Conservation (phyloP, 176 grass and related monocot species). For the Musa itinerans region DNA sequence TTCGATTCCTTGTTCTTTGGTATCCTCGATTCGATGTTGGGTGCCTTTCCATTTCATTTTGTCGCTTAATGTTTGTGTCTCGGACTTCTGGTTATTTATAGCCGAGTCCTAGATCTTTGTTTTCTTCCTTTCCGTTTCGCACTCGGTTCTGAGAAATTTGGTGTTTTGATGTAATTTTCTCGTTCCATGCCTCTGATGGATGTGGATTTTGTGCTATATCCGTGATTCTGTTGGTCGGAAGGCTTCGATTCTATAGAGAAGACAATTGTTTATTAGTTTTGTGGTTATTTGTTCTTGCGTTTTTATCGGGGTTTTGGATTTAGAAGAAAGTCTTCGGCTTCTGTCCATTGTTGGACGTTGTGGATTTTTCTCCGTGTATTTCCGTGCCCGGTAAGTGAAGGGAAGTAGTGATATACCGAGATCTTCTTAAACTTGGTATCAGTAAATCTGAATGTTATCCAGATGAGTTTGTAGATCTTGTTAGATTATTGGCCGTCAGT, state of each 20-base stretch:
- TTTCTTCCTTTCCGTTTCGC: not conserved
- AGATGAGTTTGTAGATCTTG: not conserved
- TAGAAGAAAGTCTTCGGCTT: not conserved
- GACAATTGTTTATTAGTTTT: not conserved
- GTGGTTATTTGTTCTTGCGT: not conserved
- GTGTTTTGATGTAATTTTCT: not conserved
- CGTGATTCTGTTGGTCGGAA: not conserved
- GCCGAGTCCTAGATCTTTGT: not conserved
- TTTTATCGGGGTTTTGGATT: not conserved
- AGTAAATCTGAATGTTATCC: not conserved
- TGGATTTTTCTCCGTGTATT: not conserved
- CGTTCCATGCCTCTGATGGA: not conserved
- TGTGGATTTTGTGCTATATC: not conserved
- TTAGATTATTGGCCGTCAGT: too few relatives aligned
- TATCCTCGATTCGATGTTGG: constrained; percentile 5
- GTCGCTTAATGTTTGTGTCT: not conserved
- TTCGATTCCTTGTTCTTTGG: constrained; percentile 18
- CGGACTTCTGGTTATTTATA: not conserved
- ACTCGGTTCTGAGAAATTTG: not conserved
- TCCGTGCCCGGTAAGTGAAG: not conserved
- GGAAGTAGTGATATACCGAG: not conserved
- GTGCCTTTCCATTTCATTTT: not conserved
- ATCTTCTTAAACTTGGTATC: not conserved
- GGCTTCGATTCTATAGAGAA: not conserved
- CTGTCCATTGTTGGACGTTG: not conserved